A percentile compares a stretch with the other conserved stretches of the same genome.
Evolutionary conservation across 2,329 filamentous ascomycete genomes (phyloP).

Genomic region (Mycocentrospora acerina): DNA sequence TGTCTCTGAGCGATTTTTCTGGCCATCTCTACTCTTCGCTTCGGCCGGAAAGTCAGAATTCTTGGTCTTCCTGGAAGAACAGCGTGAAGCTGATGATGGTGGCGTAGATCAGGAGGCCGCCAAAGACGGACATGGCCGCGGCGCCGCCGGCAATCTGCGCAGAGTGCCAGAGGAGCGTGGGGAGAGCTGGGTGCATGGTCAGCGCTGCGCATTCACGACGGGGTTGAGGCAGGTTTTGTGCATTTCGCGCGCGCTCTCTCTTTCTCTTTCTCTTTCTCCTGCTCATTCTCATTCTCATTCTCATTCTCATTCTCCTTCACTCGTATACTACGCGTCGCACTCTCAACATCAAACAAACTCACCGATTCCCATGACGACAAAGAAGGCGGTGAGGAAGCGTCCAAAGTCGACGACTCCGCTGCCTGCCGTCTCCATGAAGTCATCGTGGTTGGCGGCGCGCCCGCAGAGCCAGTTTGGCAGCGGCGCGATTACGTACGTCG

Average conservation of each 20-base stretch:
- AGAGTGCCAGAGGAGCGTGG: constrained; percentile 83
- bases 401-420: constrained; percentile 90
- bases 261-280: neutral
- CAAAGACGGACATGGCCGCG: constrained; percentile 92
- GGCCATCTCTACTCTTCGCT: constrained; percentile 8
- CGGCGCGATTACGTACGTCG: constrained; percentile 90
- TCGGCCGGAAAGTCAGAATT: constrained; percentile 65
- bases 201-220: too few species aligned
- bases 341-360: constrained; percentile 44
- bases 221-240: too few species aligned
- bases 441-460: constrained; percentile 86
- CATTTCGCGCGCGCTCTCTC: too few species aligned
- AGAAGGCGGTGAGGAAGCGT: constrained; percentile 88
- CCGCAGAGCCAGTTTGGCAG: constrained; percentile 95
- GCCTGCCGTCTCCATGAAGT: constrained; percentile 85
- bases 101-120: constrained; percentile 91
- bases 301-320: too few species aligned
- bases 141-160: constrained; percentile 78
- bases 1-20: neutral
- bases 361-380: constrained; percentile 98
- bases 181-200: constrained; percentile 65
- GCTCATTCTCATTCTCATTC: too few species aligned
- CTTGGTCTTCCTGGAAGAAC: constrained; percentile 98
- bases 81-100: constrained; percentile 98
- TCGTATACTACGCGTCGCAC: neutral